These are phyloP conservation scores for Wickerhamiella alocasiicola DNA, from an alignment of 805 yeast genomes.

Conservation along the genomic window DNA sequence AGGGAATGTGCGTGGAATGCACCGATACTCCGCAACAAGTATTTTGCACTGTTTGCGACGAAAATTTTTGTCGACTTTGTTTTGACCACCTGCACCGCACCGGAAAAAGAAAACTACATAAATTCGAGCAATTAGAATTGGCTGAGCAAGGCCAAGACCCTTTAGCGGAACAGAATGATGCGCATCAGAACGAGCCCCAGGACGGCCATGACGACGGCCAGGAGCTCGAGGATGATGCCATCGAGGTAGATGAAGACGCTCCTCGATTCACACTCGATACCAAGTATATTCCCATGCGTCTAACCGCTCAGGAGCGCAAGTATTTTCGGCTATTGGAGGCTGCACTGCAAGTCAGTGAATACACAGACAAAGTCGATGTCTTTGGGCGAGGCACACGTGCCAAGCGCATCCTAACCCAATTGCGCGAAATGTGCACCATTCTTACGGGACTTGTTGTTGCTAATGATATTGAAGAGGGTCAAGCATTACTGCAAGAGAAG, in stretches of 20 bases:
- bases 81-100: conserved; percentile 56
- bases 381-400: conserved; percentile 53
- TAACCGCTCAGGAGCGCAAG: conserved; percentile 57
- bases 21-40: conserved; percentile 58
- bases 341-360: conserved; percentile 65
- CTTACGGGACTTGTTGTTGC: conserved; percentile 70
- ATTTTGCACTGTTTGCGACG: conserved; percentile 51
- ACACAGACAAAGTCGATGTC: conserved; percentile 68
- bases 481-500: conserved; percentile 44
- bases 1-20: conserved; percentile 49
- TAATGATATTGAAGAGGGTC: conserved; percentile 59
- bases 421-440: conserved; percentile 66
- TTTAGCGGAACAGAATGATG: too few species aligned
- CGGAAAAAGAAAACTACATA: conserved; percentile 32
- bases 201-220: background rate
- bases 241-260: conserved; percentile 14
- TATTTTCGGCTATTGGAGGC: conserved; percentile 56
- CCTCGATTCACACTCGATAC: conserved; percentile 28
- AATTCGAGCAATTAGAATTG: conserved; percentile 13
- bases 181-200: background rate
- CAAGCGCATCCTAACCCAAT: conserved; percentile 56
- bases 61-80: conserved; percentile 58
- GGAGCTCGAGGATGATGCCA: conserved; percentile 3
- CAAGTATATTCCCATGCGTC: conserved; percentile 54
- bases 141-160: conserved; percentile 17